Evolutionary conservation across 2,329 filamentous ascomycete genomes (phyloP).

Genomic region (Cladosporium sp.): DNA sequence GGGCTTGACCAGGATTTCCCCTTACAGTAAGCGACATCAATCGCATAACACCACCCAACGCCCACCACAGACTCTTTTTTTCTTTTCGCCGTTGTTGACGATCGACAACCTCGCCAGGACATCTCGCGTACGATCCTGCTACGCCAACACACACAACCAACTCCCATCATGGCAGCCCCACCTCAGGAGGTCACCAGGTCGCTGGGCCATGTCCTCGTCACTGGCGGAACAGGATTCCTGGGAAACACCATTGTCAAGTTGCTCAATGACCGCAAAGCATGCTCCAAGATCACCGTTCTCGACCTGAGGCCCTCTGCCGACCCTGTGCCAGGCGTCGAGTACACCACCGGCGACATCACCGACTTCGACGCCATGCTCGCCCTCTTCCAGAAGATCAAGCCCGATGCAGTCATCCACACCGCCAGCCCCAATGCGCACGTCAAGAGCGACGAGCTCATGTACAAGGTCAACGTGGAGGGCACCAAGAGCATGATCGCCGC

Average conservation of each 20-base stretch:
- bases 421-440: slow-evolving; percentile 44
- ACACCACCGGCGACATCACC: slow-evolving; percentile 54
- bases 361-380: slow-evolving; percentile 42
- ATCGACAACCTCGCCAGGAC: background rate
- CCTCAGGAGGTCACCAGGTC: slow-evolving; percentile 25
- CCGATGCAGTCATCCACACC: slow-evolving; percentile 52
- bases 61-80: background rate
- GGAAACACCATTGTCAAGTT: slow-evolving; percentile 53
- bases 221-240: slow-evolving; percentile 54
- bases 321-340: slow-evolving; percentile 45
- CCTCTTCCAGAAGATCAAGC: slow-evolving; percentile 46
- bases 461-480: slow-evolving; percentile 54
- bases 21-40: no score
- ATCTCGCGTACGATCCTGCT: background rate
- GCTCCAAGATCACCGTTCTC: slow-evolving; percentile 48
- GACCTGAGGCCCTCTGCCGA: slow-evolving; percentile 47
- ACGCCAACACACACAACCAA: background rate
- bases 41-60: background rate
- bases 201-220: slow-evolving; percentile 49
- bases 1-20: background rate
- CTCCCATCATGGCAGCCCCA: slow-evolving; percentile 2
- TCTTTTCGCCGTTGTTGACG: background rate
- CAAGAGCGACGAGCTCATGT: slow-evolving; percentile 41
- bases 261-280: slow-evolving; percentile 43
- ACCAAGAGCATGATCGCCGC: slow-evolving; percentile 51